phyloP scores from a whole-genome alignment of 768 basidiomycete genomes.

The Steccherinum ochraceum region DNA sequence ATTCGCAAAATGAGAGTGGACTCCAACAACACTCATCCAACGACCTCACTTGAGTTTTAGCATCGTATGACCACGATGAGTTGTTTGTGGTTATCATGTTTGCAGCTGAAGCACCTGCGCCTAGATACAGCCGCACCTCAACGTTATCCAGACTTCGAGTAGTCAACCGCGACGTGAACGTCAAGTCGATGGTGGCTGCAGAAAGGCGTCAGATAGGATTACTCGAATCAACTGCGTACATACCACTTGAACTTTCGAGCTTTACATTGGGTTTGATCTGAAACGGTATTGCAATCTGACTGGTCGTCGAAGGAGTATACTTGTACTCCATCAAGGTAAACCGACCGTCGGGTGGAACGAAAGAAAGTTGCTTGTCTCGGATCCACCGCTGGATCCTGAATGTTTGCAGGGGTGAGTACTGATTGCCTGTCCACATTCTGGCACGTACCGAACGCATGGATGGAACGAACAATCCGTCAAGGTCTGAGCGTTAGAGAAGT shows the following conservation, averaged over 20 bases:
- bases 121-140: constrained; percentile 67
- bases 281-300: constrained; percentile 29
- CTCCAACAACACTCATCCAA: neutral
- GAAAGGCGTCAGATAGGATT: too few relatives aligned
- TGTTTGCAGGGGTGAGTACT: neutral
- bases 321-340: constrained; percentile 85
- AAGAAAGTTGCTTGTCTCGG: constrained; percentile 73
- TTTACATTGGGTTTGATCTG: constrained; percentile 24
- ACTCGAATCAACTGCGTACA: constrained; percentile 5
- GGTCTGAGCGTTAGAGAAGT: constrained; percentile 68
- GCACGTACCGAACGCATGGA: constrained; percentile 80
- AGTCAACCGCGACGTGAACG: constrained; percentile 55
- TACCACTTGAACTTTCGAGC: constrained; percentile 38
- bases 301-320: constrained; percentile 30
- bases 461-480: constrained; percentile 84
- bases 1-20: neutral
- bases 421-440: neutral
- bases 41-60: constrained; percentile 18
- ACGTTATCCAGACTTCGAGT: constrained; percentile 67
- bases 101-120: constrained; percentile 64
- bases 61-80: constrained; percentile 80
- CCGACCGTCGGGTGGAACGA: constrained; percentile 89
- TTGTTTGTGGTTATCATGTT: constrained; percentile 65
- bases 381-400: constrained; percentile 73
- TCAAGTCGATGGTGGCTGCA: constrained; percentile 58